Conservation (phyloP, 805 yeast species). For the Ogataea thermomethanolica region DNA sequence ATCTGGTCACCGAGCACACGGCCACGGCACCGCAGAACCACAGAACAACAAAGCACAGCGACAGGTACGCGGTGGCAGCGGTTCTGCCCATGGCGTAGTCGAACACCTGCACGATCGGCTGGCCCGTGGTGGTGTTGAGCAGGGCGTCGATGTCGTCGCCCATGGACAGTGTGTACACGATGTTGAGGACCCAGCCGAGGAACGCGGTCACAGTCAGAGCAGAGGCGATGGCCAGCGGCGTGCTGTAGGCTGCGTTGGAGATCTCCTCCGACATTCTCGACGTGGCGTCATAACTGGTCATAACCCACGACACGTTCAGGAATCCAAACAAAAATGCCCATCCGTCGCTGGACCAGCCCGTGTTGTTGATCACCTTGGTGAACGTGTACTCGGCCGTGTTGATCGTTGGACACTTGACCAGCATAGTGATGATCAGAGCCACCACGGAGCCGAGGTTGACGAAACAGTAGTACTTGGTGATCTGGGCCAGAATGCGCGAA, state of each 20-base stretch:
- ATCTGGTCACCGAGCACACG: constrained; percentile 47
- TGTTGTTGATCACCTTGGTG: constrained; percentile 41
- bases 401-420: constrained; percentile 49
- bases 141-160: constrained; percentile 36
- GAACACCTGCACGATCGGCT: constrained; percentile 51
- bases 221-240: constrained; percentile 57
- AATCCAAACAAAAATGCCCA: constrained; percentile 58
- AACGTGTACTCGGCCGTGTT: constrained; percentile 46
- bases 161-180: constrained; percentile 46
- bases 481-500: constrained; percentile 46
- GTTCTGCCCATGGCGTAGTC: constrained; percentile 48
- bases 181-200: constrained; percentile 47
- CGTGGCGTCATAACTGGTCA: constrained; percentile 55
- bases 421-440: constrained; percentile 49
- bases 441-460: constrained; percentile 47
- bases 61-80: constrained; percentile 50
- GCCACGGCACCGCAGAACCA: constrained; percentile 54
- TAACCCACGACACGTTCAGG: constrained; percentile 57
- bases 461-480: constrained; percentile 51
- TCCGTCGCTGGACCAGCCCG: constrained; percentile 51
- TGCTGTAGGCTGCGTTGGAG: constrained; percentile 48
- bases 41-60: constrained; percentile 46
- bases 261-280: constrained; percentile 56
- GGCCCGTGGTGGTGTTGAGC: constrained; percentile 39
- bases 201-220: constrained; percentile 49